Base-by-base conservation (phyloP, 352 stramenopile species). In the Globisporangium spiculum region DNA sequence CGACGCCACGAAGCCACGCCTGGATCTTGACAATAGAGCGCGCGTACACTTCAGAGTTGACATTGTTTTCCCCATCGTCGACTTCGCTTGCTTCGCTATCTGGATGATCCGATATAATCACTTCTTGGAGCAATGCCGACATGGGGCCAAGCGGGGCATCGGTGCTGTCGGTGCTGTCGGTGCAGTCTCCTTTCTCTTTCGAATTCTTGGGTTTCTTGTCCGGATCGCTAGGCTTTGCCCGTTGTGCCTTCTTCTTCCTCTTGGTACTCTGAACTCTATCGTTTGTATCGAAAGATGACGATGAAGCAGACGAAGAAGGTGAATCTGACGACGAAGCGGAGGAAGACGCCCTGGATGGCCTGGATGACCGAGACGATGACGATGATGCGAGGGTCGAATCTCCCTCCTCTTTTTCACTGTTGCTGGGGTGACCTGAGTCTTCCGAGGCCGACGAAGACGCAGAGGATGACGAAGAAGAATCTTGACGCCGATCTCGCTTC, bases 1-100 rank as follows among this genome's bases (percentile, higher is more conserved):
- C 50, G 50, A 63, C 53, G 20, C 63, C 63, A 26, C 63, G 63
- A 4, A 68, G 52, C 63, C 63, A 68, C 52, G 63, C 52, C 18
- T 68, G 63, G 26, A 68, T 61, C 53, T 61, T 68, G 36, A 56
- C 14, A 16, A 26, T 30, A 20, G 53, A 22, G 34, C n/a, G 22
- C 24, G 26, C 60, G 36, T 30, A 53, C 14, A 9, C 38, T 5
- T 64, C 59, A 7, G 52, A 30, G 10, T 34, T 48, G 14, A n/a
- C 10, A 10, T 57, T n/a, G 22, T 34, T 18, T 27, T 34, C 22
- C n/a, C 34, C 22, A 57, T 9, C 24, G n/a, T 20, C 12, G n/a
- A n/a, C 12, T 20, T 57, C 24, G 3, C 24, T 4, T 56, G 24
- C 50, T 56, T 56, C 8, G 3, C 12, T 53, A 12, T 2, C 22